Evolutionary conservation across 495 filamentous ascomycete genomes (phyloP), one percentile per base, ranked within the genome.

Genomic region (Podospora anserina): DNA sequence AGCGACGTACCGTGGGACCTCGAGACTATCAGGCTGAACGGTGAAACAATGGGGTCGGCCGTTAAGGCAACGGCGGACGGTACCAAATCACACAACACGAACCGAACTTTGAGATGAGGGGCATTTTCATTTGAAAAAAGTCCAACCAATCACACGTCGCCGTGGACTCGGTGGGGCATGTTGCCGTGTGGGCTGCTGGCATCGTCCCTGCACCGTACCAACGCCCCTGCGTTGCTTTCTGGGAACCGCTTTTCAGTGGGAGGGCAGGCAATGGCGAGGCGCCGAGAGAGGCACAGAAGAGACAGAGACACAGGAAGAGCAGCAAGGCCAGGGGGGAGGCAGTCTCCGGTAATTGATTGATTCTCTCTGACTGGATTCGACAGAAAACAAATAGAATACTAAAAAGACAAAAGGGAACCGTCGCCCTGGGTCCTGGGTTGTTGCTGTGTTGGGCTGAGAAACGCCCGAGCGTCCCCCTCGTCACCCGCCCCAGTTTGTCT

Each of bases 361-460:
- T 39, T 32, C 4, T 32, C 7, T 32, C 30, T 20, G 30, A 63
- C 20, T 56, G 20, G 28, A 65, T 56, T 63, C 13, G 60, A 27
- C 0, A 20, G 16, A 34, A 62, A 62, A 30, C 13, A 27, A 11
- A 13, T 26, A 28, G 16, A 61, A 7, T 23, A 2, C 1, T 23
- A 23, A 61, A 20, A 63, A 63, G 32, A 63, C 61, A 63, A 69
- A 69, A 69, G 64, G 62, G 62, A 65, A 69, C 67, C 56, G 55
- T 16, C 19, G 56, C 62, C 55, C 54, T 30, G 56, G 34, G 34
- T 44, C 56, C 67, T 15, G 3, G 30, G 30, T 32, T 32, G 30
- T n/a, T 44, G 34, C 67, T 6, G 3, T 4, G 30, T 32, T 32
- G 30, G 28, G 5, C 60, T 28, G 4, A 20, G 5, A 20, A 30